Conservation (phyloP, 2,329 filamentous ascomycete species). For the Allantophomopsis lycopodina region DNA sequence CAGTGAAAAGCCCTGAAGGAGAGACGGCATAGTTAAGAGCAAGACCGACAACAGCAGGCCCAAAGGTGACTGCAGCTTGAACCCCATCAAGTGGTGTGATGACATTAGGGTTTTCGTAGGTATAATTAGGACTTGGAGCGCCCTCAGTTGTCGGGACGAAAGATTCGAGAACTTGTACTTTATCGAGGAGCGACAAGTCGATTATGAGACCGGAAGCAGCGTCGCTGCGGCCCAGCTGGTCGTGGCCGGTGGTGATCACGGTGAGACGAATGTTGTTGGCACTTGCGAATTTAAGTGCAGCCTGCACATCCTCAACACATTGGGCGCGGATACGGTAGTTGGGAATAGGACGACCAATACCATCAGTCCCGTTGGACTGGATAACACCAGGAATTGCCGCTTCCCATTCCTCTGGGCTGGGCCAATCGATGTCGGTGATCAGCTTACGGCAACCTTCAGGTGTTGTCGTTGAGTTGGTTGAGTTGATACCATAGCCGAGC, state of each 20-base stretch:
- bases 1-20: neutral
- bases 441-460: no score
- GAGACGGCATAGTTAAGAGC: constrained; percentile 1
- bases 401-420: no score
- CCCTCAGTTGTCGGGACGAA: neutral
- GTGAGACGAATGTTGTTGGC: constrained; percentile 15
- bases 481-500: no score
- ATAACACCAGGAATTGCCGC: no score
- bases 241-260: constrained; percentile 28
- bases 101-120: neutral
- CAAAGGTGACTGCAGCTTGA: constrained; percentile 1
- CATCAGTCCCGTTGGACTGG: no score
- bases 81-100: neutral
- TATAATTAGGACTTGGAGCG: neutral
- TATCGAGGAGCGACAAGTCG: neutral
- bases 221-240: constrained; percentile 8
- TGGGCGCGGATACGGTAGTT: no score
- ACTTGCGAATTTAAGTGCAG: constrained; percentile 20
- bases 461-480: no score
- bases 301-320: constrained; percentile 1
- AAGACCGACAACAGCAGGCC: neutral
- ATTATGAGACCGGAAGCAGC: constrained; percentile 1
- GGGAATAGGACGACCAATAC: no score
- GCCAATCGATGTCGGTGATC: no score
- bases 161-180: neutral